These are phyloP conservation scores for Dacryopinax primogenitus DNA, from an alignment of 768 basidiomycete species.

Conservation along the genomic window DNA sequence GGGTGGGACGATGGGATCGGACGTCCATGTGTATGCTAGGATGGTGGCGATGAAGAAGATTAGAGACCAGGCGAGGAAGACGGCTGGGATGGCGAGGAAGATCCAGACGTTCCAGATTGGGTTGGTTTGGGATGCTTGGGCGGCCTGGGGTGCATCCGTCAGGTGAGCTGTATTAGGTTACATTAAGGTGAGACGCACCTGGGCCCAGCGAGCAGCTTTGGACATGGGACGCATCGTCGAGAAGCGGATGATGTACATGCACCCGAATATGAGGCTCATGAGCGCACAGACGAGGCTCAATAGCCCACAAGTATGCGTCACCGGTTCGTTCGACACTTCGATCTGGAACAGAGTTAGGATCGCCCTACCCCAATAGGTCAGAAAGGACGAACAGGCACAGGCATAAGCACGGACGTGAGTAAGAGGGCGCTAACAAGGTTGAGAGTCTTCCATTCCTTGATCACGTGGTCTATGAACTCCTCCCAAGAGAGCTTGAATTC, in stretches of 20 bases:
- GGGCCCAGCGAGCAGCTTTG: slow-evolving; percentile 58
- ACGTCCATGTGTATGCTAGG: slow-evolving; percentile 3
- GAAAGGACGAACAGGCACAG: background rate
- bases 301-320: slow-evolving; percentile 49
- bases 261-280: slow-evolving; percentile 61
- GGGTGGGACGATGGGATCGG: slow-evolving; percentile 2
- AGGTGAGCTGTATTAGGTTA: background rate
- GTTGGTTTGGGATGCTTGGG: slow-evolving; percentile 37
- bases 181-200: slow-evolving; percentile 31
- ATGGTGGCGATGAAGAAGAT: slow-evolving; percentile 3
- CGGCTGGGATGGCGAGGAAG: slow-evolving; percentile 48
- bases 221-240: slow-evolving; percentile 60
- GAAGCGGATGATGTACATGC: slow-evolving; percentile 60
- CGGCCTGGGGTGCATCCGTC: slow-evolving; percentile 35
- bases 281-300: slow-evolving; percentile 53
- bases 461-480: slow-evolving; percentile 51
- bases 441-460: slow-evolving; percentile 62
- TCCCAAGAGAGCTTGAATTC: slow-evolving; percentile 60
- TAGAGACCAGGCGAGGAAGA: slow-evolving; percentile 53
- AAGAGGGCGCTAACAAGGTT: slow-evolving; percentile 58
- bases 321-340: slow-evolving; percentile 42
- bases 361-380: slow-evolving; percentile 32
- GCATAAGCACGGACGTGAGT: slow-evolving; percentile 32
- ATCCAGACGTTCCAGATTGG: slow-evolving; percentile 60
- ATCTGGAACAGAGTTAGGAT: slow-evolving; percentile 58